A percentile compares a stretch with the other conserved stretches of the same genome.
Conservation (phyloP, 768 basidiomycete genomes). For the Arthromyces matolae region DNA sequence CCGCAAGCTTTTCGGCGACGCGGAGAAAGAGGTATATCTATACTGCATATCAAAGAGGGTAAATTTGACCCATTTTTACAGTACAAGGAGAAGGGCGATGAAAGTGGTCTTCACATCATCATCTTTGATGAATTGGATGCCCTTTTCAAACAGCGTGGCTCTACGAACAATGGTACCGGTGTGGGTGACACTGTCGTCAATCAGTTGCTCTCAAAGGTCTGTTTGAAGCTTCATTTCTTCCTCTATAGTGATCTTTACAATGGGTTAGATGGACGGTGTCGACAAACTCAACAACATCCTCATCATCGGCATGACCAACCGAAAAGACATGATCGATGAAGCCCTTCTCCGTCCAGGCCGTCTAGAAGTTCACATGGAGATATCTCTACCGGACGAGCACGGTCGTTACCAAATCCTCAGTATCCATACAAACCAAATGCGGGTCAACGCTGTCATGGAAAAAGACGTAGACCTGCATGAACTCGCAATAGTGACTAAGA, state of each 20-base stretch:
- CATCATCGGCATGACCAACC: conserved; percentile 99
- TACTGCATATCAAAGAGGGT: neutral
- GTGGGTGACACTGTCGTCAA: conserved; percentile 99
- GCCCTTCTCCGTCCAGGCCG: conserved; percentile 95
- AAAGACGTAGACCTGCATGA: conserved; percentile 77
- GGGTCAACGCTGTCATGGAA: conserved; percentile 87
- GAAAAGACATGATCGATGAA: conserved; percentile 98
- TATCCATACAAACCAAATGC: conserved; percentile 96
- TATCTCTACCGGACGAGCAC: conserved; percentile 91
- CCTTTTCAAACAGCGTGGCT: conserved; percentile 97
- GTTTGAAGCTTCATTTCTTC: conserved; percentile 4
- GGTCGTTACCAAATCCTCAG: conserved; percentile 91
- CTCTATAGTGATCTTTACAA: neutral
- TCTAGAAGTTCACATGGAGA: conserved; percentile 99
- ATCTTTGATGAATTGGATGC: conserved; percentile 99
- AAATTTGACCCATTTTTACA: conserved; percentile 24
- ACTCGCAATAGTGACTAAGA: conserved; percentile 84
- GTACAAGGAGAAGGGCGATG: conserved; percentile 97
- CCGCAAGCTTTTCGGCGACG: conserved; percentile 95
- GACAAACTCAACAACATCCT: conserved; percentile 98
- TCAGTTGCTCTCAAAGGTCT: conserved; percentile 92
- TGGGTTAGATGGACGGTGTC: conserved; percentile 91
- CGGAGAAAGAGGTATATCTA: conserved; percentile 81
- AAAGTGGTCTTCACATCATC: conserved; percentile 97
- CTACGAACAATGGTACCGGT: conserved; percentile 85